Conservation (phyloP, 2,329 filamentous ascomycete species). For the Trichoderma afroharzianum region DNA sequence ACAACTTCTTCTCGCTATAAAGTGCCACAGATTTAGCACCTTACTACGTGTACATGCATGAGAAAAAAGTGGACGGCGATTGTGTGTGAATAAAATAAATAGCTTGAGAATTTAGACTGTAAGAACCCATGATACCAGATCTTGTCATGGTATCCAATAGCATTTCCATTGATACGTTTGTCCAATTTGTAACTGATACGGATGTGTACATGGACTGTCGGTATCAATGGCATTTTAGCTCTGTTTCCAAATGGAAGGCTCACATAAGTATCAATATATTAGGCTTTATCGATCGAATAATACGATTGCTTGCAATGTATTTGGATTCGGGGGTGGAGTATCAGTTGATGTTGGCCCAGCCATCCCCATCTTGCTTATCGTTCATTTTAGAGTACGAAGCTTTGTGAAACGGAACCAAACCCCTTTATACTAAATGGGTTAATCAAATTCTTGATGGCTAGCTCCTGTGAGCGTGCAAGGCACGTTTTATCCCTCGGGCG, state of each 20-base stretch:
- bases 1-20: neutral
- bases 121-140: neutral
- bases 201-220: accelerated
- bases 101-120: neutral
- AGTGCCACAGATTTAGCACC: neutral
- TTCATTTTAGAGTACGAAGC: neutral
- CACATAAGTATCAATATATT: neutral
- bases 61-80: neutral
- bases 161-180: neutral
- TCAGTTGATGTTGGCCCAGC: neutral
- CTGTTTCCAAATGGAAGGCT: accelerated
- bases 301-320: neutral
- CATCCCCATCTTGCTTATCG: neutral
- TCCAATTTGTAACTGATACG: neutral
- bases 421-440: neutral
- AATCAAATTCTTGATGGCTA: neutral
- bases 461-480: neutral
- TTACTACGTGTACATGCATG: neutral
- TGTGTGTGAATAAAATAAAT: neutral
- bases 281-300: neutral
- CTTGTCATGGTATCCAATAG: neutral
- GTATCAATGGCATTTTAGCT: neutral
- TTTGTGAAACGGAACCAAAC: neutral
- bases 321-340: neutral
- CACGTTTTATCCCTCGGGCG: neutral